These are phyloP conservation scores for Kodamaea sagamina DNA, from an alignment of 805 yeast species.

Conservation along the genomic window DNA sequence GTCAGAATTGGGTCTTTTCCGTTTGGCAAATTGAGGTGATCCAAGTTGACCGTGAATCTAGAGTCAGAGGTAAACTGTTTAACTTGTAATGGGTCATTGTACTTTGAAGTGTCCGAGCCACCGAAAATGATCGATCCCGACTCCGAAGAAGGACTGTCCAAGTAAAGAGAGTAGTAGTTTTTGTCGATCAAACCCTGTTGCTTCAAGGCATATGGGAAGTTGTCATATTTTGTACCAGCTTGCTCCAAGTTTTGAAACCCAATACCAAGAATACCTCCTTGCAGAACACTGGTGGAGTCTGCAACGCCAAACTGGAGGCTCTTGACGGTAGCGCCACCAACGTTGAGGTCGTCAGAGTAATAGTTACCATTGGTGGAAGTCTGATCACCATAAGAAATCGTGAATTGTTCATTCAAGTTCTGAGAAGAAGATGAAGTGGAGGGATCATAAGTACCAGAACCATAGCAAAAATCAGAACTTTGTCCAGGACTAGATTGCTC, in stretches of 20 bases:
- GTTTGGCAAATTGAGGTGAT: constrained; percentile 4
- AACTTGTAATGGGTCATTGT: constrained; percentile 45
- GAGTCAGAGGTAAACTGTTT: constrained; percentile 20
- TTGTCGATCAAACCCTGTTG: constrained; percentile 56
- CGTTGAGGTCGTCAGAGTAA: constrained; percentile 11
- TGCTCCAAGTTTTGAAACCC: constrained; percentile 9
- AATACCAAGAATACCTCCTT: constrained; percentile 18
- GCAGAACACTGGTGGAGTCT: constrained; percentile 10
- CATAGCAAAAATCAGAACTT: constrained; percentile 2
- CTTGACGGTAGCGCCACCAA: constrained; percentile 14
- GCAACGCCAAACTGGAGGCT: constrained; percentile 15
- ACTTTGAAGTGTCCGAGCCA: constrained; percentile 67
- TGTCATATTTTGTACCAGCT: constrained; percentile 46
- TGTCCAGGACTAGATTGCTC: not conserved
- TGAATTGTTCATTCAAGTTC: constrained; percentile 4
- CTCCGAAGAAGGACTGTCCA: constrained; percentile 40
- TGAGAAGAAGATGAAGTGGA: constrained; percentile 13
- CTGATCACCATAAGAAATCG: constrained; percentile 10
- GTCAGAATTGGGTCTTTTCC: not conserved
- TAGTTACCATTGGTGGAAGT: constrained; percentile 10
- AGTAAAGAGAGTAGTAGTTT: constrained; percentile 62
- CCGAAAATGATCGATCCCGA: constrained; percentile 67
- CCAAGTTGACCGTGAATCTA: constrained; percentile 7
- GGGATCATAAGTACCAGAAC: constrained; percentile 14
- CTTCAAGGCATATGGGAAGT: constrained; percentile 65